phyloP scores from a whole-genome alignment of 2,329 filamentous ascomycete species.

The Fusarium euwallaceae region DNA sequence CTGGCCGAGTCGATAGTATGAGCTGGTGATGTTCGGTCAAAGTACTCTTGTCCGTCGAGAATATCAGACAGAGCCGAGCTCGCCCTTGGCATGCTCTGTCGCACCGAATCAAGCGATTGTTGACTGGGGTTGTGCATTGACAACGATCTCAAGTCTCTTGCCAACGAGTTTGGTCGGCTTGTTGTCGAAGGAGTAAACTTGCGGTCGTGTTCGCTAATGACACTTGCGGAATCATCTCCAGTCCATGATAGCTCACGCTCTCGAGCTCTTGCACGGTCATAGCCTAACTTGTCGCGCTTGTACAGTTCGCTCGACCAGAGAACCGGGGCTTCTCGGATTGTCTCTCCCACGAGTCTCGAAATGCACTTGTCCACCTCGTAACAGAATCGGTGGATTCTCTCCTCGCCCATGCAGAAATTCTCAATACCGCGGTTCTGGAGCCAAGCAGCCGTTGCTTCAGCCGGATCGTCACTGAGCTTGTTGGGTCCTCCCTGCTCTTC shows the following conservation, averaged over 20 bases:
- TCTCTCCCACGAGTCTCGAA: slow-evolving; percentile 86
- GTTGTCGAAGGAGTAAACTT: slow-evolving; percentile 57
- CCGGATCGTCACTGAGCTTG: slow-evolving; percentile 96
- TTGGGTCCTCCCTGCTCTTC: slow-evolving; percentile 91
- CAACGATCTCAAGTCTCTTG: slow-evolving; percentile 69
- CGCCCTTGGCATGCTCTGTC: slow-evolving; percentile 70
- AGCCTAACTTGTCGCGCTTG: slow-evolving; percentile 77
- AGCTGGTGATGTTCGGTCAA: slow-evolving; percentile 76
- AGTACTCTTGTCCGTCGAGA: slow-evolving; percentile 77
- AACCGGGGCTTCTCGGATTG: slow-evolving; percentile 85
- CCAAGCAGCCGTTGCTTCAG: slow-evolving; percentile 87
- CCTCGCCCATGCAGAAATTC: slow-evolving; percentile 95
- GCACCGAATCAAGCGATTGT: slow-evolving; percentile 77
- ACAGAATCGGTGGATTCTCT: slow-evolving; percentile 93
- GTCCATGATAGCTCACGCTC: slow-evolving; percentile 63
- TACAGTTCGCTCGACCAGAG: slow-evolving; percentile 95
- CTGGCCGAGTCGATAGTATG: slow-evolving; percentile 80
- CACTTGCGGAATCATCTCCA: slow-evolving; percentile 65
- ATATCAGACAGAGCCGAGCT: slow-evolving; percentile 73
- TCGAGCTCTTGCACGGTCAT: slow-evolving; percentile 61
- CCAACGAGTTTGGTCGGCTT: slow-evolving; percentile 64
- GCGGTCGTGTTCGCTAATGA: slow-evolving; percentile 68
- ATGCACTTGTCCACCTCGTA: slow-evolving; percentile 91
- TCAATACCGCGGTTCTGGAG: slow-evolving; percentile 84
- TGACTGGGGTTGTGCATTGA: slow-evolving; percentile 75